A percentile compares a stretch with the other conserved stretches of the same genome.
Evolutionary conservation across 78 protist genomes (phyloP).

Genomic region (Planoprotostelium fungivorum): DNA sequence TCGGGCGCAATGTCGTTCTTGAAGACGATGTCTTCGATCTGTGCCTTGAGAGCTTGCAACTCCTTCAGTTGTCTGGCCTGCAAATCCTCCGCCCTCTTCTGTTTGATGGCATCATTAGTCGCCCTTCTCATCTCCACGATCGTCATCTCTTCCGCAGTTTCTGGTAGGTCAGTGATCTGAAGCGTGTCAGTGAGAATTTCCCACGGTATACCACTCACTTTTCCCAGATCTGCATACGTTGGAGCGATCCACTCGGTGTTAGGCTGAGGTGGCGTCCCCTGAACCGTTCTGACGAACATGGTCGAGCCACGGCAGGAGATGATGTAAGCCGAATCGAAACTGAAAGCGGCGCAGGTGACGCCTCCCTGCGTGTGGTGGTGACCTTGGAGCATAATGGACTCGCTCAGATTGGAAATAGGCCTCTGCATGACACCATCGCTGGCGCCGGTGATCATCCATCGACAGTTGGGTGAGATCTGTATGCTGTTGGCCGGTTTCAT

Average conservation of each 20-base stretch:
- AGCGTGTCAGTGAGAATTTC: neutral
- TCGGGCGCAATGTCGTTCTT: neutral
- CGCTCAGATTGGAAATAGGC: neutral
- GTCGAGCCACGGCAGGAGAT: neutral
- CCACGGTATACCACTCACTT: neutral
- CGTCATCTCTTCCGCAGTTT: neutral
- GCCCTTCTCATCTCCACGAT: neutral
- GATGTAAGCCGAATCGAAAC: neutral
- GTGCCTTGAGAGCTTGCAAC: neutral
- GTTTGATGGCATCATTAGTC: neutral
- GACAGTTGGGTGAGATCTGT: neutral
- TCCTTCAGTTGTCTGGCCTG: neutral
- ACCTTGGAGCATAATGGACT: neutral
- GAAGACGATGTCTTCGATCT: neutral
- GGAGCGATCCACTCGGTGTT: neutral
- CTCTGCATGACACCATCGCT: neutral
- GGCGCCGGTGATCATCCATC: neutral
- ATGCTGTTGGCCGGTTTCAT: neutral
- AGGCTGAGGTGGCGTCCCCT: neutral
- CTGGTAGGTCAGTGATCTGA: neutral
- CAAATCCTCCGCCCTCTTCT: neutral
- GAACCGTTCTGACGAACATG: neutral
- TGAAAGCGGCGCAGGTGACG: neutral
- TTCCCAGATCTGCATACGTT: neutral
- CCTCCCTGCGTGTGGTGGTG: neutral